Base-by-base conservation (phyloP, 2,329 filamentous ascomycete species). In the Paraphaeosphaeria minitans region DNA sequence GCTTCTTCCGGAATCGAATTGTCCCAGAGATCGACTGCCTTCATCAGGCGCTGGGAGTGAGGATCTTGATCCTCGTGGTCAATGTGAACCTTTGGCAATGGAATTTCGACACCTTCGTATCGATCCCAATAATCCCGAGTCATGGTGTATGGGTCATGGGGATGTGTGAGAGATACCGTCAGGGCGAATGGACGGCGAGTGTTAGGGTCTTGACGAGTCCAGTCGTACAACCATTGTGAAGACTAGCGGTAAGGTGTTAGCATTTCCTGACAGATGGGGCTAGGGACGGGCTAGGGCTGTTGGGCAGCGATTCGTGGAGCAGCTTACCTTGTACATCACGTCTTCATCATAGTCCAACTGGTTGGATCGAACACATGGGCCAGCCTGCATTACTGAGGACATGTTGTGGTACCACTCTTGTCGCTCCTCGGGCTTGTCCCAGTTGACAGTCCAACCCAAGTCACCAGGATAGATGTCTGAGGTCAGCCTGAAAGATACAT, bases 321-420 rank as follows among this genome's bases (percentile, higher is more conserved):
- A 24, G n/a, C 68, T 68, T 61, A 77, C 75, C 76, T 89, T 91
- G 81, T 91, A 94, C 88, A 97, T 94, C 75, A 97, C 92, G 79
- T 97, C 93, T 79, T 97, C 93, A 70, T 97, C 93, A 69, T 94
- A 97, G 76, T 97, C 93, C 53, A 97, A 84, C 82, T 97, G 93
- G 80, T 97, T 97, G 79, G 92, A 96, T 65, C 93, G 87, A 42
- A 96, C 89, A 69, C 93, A 96, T 31, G 89, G 87, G 10, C 93
- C 93, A 0, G 93, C 93, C 77, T 97, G 92, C 71, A 94, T 82
- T 67, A 97, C 94, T 7, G 93, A 97, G 71, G 91, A 93, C 79
- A 93, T 93, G 76, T 97, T 97, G 82, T 97, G 93, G 75, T 73
- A 97, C 91, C 93, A 97, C 78, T 97, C 93, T 43, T 94, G 87